Evolutionary conservation across 2,329 filamentous ascomycete species (phyloP).

Genomic region (Claviceps sp.): DNA sequence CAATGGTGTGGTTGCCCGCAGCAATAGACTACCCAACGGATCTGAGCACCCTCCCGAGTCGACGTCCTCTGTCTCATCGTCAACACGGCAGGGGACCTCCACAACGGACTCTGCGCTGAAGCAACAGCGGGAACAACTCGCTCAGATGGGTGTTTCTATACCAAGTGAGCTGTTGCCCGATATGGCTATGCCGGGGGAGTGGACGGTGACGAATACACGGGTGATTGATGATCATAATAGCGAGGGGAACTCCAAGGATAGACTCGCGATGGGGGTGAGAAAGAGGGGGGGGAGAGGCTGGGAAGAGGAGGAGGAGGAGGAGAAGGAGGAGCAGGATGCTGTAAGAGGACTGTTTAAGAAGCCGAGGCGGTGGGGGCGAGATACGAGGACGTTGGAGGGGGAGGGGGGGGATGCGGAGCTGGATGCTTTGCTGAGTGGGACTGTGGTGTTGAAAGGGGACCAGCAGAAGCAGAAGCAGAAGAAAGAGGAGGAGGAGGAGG

Average conservation of each 20-base stretch:
- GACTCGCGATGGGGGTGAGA: conserved; percentile 37
- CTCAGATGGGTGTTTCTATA: conserved; percentile 72
- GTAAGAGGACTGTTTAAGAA: conserved; percentile 48
- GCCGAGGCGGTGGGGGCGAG: conserved; percentile 39
- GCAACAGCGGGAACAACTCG: conserved; percentile 75
- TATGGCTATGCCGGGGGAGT: conserved; percentile 81
- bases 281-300: conserved; percentile 48
- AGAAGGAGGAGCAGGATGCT: conserved; percentile 46
- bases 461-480: conserved; percentile 11
- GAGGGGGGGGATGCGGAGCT: conserved; percentile 38
- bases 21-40: too few species aligned
- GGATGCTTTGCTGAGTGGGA: conserved; percentile 42
- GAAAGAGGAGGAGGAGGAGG: conserved; percentile 13
- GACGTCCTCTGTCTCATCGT: background rate
- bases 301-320: conserved; percentile 37
- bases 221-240: conserved; percentile 33
- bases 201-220: conserved; percentile 59
- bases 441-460: conserved; percentile 13
- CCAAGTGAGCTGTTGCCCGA: conserved; percentile 66
- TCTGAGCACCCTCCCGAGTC: background rate
- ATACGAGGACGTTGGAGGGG: conserved; percentile 32
- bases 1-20: conserved; percentile 53
- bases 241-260: conserved; percentile 17
- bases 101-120: conserved; percentile 51
- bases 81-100: background rate